Evolutionary conservation across 208 protist species (phyloP).

Genomic region (Crithidia thermophila): DNA sequence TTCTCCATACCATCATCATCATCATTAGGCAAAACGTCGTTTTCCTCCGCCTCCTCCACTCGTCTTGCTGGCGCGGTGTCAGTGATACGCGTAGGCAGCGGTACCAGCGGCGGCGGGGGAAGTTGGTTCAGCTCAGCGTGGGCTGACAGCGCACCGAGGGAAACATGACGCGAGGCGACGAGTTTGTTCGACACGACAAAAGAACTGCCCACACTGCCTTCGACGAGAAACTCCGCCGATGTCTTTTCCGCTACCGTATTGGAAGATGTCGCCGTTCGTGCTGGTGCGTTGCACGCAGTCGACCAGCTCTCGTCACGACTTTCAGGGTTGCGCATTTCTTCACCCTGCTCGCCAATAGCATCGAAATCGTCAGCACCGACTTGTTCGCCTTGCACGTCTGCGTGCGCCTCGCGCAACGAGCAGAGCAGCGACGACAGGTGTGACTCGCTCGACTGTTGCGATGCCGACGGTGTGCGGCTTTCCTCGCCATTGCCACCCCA

Average conservation of each 20-base stretch:
- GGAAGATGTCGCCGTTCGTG: too few relatives aligned
- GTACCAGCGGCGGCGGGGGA: not conserved
- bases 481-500: not conserved
- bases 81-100: not conserved
- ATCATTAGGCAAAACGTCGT: too few relatives aligned
- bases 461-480: not conserved
- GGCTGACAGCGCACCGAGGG: constrained; percentile 22
- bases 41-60: not conserved
- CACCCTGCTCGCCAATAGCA: too few relatives aligned
- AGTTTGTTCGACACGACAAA: constrained; percentile 1
- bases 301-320: too few relatives aligned
- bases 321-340: not conserved
- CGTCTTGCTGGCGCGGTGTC: not conserved
- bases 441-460: constrained; percentile 16
- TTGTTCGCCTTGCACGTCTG: not conserved
- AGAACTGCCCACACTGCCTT: not conserved
- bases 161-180: constrained; percentile 15
- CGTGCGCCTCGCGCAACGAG: constrained; percentile 10
- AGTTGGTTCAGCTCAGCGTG: constrained; percentile 18
- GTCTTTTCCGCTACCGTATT: too few relatives aligned
- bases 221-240: not conserved
- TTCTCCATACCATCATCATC: too few relatives aligned
- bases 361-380: not conserved
- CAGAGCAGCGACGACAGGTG: constrained; percentile 17
- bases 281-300: too few relatives aligned